phyloP scores from a whole-genome alignment of 257 asterid genomes.

The Salvia hispanica region DNA sequence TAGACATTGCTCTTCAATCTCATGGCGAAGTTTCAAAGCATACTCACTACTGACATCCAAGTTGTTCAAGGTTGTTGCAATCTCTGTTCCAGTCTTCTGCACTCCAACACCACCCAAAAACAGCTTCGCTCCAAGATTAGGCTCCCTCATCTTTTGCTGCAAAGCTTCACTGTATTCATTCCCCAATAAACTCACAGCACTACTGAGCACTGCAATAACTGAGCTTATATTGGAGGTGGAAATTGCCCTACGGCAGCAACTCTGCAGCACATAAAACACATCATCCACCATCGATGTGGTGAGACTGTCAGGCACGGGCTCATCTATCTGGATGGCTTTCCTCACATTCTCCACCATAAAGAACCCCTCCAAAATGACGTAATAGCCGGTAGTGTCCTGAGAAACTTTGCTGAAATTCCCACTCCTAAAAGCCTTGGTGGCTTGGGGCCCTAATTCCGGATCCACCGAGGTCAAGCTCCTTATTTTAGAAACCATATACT shows the following conservation, averaged over 20 bases:
- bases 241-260: conserved; percentile 89
- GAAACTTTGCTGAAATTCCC: conserved; percentile 83
- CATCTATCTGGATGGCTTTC: conserved; percentile 86
- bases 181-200: conserved; percentile 81
- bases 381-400: conserved; percentile 86
- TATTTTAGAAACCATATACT: conserved; percentile 82
- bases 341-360: conserved; percentile 98
- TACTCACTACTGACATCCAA: conserved; percentile 94
- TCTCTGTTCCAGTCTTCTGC: conserved; percentile 86
- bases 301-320: conserved; percentile 86
- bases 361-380: conserved; percentile 89
- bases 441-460: conserved; percentile 81
- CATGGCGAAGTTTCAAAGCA: conserved; percentile 77
- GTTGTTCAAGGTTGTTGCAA: conserved; percentile 85
- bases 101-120: conserved; percentile 92
- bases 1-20: conserved; percentile 90
- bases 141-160: conserved; percentile 89
- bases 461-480: conserved; percentile 77
- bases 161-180: conserved; percentile 86
- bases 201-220: conserved; percentile 82
- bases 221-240: conserved; percentile 86
- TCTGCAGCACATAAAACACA: conserved; percentile 91
- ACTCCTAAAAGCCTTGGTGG: conserved; percentile 90
- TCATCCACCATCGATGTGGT: conserved; percentile 99
- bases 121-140: conserved; percentile 82